Percentiles rank a stretch among this genome's conserved stretches.
Conservation (phyloP, 1,284 basidiomycete species). For the Spongiforma sp. region DNA sequence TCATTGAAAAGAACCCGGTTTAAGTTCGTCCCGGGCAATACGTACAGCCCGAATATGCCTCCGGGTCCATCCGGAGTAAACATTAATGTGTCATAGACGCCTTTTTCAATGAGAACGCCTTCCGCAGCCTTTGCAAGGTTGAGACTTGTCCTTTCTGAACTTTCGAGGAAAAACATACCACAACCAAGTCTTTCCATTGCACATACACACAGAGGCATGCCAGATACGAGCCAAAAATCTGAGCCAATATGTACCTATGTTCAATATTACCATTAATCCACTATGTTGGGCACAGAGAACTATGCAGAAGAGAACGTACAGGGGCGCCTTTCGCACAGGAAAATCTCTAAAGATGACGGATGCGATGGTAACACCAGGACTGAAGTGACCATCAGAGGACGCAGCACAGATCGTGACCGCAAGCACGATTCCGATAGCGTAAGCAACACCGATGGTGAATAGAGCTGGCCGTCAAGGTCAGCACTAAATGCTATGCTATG, state of each 20-base stretch:
- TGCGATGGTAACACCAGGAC: constrained; percentile 63
- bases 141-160: neutral
- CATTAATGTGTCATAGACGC: constrained; percentile 45
- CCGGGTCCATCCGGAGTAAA: constrained; percentile 67
- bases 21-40: constrained; percentile 53
- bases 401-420: constrained; percentile 57
- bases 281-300: neutral
- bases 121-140: constrained; percentile 41
- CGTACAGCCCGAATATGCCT: constrained; percentile 65
- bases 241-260: constrained; percentile 63
- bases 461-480: constrained; percentile 46
- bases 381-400: constrained; percentile 71
- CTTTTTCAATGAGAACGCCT: constrained; percentile 46
- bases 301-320: constrained; percentile 42
- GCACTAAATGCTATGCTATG: neutral
- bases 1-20: constrained; percentile 68
- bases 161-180: constrained; percentile 29
- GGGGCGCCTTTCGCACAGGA: constrained; percentile 55
- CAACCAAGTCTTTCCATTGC: constrained; percentile 62
- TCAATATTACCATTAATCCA: constrained; percentile 6
- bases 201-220: constrained; percentile 63
- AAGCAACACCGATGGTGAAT: constrained; percentile 66
- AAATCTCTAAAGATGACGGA: constrained; percentile 60
- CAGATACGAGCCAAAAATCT: constrained; percentile 67
- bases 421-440: constrained; percentile 65